These are phyloP conservation scores for Microcos paniculata DNA, from an alignment of 345 rosid genomes.

Conservation along the genomic window DNA sequence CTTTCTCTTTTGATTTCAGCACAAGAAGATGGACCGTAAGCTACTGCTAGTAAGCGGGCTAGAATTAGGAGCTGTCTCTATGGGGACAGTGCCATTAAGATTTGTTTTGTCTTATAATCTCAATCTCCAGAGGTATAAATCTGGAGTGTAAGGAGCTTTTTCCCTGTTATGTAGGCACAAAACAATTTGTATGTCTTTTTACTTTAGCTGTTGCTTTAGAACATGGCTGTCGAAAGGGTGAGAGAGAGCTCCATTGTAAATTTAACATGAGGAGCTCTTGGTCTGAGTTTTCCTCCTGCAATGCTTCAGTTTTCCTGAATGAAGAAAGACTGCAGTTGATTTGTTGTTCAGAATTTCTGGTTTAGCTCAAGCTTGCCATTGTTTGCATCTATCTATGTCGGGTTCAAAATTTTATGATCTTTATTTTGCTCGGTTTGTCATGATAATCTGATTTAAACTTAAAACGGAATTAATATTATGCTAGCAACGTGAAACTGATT, in stretches of 20 bases:
- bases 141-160: constrained; percentile 3
- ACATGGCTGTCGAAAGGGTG: background rate
- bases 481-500: too few species aligned
- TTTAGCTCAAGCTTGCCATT: background rate
- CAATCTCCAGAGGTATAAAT: background rate
- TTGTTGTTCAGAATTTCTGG: background rate
- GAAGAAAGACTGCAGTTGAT: constrained; percentile 1
- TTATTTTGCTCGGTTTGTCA: background rate
- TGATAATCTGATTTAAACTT: too few species aligned
- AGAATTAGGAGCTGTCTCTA: constrained; percentile 1
- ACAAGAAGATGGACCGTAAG: constrained; percentile 69
- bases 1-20: constrained; percentile 42
- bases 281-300: constrained; percentile 1
- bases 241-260: constrained; percentile 36
- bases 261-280: constrained; percentile 19
- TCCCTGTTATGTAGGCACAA: background rate
- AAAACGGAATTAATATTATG: too few species aligned
- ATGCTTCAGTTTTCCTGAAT: constrained; percentile 9
- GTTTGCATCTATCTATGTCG: background rate
- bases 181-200: background rate
- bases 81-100: background rate
- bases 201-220: constrained; percentile 8
- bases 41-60: constrained; percentile 7
- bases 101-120: background rate
- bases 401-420: background rate